Evolutionary conservation across 23 red algal species (phyloP).

Genomic region (Gracilaria gracilis): DNA sequence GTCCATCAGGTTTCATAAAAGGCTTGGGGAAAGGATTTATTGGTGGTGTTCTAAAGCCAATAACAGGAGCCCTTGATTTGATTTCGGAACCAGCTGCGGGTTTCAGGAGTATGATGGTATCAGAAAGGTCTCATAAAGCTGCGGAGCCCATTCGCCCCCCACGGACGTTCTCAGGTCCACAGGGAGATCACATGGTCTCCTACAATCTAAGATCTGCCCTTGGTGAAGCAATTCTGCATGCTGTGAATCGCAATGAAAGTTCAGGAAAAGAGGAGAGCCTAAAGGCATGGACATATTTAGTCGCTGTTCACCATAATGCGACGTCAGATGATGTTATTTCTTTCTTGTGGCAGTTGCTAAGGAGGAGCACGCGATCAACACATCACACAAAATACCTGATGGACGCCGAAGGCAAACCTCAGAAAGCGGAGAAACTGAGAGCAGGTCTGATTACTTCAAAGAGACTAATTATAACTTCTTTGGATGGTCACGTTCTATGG

Average conservation of each 20-base stretch:
- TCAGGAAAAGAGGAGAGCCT: slow-evolving; percentile 47
- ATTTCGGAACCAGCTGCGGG: slow-evolving; percentile 91
- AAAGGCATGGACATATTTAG: slow-evolving; percentile 57
- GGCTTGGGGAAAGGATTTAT: slow-evolving; percentile 84
- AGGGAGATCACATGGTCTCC: slow-evolving; percentile 57
- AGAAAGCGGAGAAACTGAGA: slow-evolving; percentile 72
- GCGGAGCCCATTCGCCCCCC: slow-evolving; percentile 77
- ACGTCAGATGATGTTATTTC: slow-evolving; percentile 50
- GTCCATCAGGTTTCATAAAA: slow-evolving; percentile 82
- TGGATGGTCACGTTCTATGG: slow-evolving; percentile 75
- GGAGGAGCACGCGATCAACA: slow-evolving; percentile 59
- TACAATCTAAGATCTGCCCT: slow-evolving; percentile 70
- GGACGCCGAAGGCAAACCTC: slow-evolving; percentile 67
- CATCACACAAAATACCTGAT: slow-evolving; percentile 60
- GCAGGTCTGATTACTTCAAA: slow-evolving; percentile 49
- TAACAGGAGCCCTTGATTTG: slow-evolving; percentile 89
- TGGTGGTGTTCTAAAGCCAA: slow-evolving; percentile 82
- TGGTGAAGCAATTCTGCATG: slow-evolving; percentile 62
- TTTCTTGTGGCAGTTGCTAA: slow-evolving; percentile 61
- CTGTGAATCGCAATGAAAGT: slow-evolving; percentile 57
- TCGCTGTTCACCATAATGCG: slow-evolving; percentile 56
- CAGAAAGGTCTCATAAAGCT: slow-evolving; percentile 34
- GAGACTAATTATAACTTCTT: slow-evolving; percentile 61
- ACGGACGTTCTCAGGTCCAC: slow-evolving; percentile 54
- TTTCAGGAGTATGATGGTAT: slow-evolving; percentile 77